These are phyloP conservation scores for Kodamaea kakaduensis DNA, from an alignment of 805 yeast genomes.

Conservation along the genomic window DNA sequence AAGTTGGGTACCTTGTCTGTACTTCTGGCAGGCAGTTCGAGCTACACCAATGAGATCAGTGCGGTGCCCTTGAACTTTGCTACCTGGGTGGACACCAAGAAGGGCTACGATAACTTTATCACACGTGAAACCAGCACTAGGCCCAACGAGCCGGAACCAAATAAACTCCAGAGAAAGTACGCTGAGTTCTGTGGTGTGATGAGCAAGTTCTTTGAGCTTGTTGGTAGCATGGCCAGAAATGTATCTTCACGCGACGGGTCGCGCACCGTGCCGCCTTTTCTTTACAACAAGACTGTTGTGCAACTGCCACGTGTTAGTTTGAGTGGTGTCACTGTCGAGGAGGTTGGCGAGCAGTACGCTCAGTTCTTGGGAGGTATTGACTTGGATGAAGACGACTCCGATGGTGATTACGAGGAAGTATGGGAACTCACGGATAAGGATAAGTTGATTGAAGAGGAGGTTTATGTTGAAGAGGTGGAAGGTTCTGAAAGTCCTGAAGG, in stretches of 20 bases:
- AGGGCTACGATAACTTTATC: conserved; percentile 11
- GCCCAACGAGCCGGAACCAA: background rate
- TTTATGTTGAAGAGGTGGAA: conserved; percentile 34
- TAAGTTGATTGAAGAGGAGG: conserved; percentile 25
- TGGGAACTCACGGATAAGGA: no score
- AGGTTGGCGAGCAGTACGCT: conserved; percentile 19
- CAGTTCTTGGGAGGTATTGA: conserved; percentile 20
- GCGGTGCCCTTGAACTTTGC: conserved; percentile 43
- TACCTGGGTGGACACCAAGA: conserved; percentile 52
- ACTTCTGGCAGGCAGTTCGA: conserved; percentile 62
- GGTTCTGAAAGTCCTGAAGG: conserved; percentile 1
- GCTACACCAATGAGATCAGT: conserved; percentile 59
- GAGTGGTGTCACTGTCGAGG: conserved; percentile 17
- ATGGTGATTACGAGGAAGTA: conserved; percentile 15
- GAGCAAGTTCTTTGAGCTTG: conserved; percentile 1
- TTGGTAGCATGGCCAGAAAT: background rate
- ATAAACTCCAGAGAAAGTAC: conserved; percentile 1
- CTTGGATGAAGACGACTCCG: conserved; percentile 14
- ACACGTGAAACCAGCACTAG: background rate
- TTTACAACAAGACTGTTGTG: conserved; percentile 15
- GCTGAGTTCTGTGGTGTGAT: background rate
- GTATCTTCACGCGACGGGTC: background rate
- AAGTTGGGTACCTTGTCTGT: conserved; percentile 61
- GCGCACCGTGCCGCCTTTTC: conserved; percentile 26
- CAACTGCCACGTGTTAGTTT: conserved; percentile 9